Conservation (phyloP, 768 basidiomycete species). For the Phanerochaete carnosa region DNA sequence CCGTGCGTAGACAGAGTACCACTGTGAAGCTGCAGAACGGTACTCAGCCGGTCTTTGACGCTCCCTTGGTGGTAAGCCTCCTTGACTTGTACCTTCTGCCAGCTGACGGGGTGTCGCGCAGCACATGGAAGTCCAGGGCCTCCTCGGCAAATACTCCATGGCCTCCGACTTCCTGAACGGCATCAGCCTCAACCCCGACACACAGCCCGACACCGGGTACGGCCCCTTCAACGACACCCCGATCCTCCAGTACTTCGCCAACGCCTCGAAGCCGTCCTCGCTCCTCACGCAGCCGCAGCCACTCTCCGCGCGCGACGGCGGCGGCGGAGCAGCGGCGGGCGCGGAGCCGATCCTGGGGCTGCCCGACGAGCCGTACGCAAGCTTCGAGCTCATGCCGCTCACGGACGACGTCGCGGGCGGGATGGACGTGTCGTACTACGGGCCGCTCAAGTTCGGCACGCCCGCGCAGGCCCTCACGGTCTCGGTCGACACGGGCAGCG, state of each 20-base stretch:
- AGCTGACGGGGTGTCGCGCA: slow-evolving; percentile 1
- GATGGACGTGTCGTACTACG: slow-evolving; percentile 49
- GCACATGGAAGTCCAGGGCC: slow-evolving; percentile 24
- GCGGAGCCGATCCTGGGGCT: slow-evolving; percentile 15
- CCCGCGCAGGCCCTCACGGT: slow-evolving; percentile 49
- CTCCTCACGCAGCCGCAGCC: slow-evolving; percentile 4
- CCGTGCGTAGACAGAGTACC: neutral
- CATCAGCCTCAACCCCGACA: slow-evolving; percentile 28
- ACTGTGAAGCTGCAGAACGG: slow-evolving; percentile 1
- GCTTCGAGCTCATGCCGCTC: slow-evolving; percentile 24
- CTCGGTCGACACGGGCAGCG: slow-evolving; percentile 67
- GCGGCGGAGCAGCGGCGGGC: neutral
- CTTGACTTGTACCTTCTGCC: neutral
- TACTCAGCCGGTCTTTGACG: slow-evolving; percentile 18
- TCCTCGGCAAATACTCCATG: slow-evolving; percentile 29
- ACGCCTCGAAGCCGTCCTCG: slow-evolving; percentile 9
- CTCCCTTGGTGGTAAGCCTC: slow-evolving; percentile 18
- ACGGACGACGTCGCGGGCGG: slow-evolving; percentile 35
- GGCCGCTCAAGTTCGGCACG: slow-evolving; percentile 48
- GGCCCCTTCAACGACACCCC: slow-evolving; percentile 19
- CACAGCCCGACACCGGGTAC: slow-evolving; percentile 22
- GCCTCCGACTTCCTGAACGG: slow-evolving; percentile 27
- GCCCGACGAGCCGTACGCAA: slow-evolving; percentile 15
- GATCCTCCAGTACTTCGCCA: slow-evolving; percentile 12
- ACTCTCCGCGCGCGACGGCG: neutral